phyloP scores from a whole-genome alignment of 768 basidiomycete genomes.

The Amanita pallidorosea region DNA sequence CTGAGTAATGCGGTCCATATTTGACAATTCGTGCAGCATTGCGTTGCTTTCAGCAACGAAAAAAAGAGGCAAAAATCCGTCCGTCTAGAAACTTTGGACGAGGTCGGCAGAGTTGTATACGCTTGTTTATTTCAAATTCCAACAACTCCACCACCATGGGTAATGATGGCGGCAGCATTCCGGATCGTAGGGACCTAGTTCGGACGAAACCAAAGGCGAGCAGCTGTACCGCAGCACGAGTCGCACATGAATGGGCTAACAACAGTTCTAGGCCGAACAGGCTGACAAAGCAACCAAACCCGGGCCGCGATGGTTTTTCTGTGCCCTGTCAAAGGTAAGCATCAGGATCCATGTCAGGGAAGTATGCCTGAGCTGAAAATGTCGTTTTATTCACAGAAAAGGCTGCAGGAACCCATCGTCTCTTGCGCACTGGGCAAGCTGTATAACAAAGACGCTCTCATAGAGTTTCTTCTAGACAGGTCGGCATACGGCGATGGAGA shows the following conservation, averaged over 20 bases:
- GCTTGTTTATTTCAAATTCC: constrained; percentile 12
- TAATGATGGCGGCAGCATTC: constrained; percentile 85
- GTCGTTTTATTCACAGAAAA: constrained; percentile 36
- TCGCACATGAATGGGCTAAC: neutral
- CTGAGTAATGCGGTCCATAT: constrained; percentile 95
- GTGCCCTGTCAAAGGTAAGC: constrained; percentile 87
- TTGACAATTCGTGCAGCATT: constrained; percentile 87
- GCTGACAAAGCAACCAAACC: constrained; percentile 84
- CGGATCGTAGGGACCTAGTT: constrained; percentile 74
- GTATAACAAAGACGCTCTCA: constrained; percentile 91
- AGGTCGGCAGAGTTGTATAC: neutral
- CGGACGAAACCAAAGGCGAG: constrained; percentile 59
- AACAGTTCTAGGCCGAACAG: constrained; percentile 50
- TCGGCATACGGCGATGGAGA: constrained; percentile 84
- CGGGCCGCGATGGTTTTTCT: constrained; percentile 87
- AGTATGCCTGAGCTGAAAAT: neutral
- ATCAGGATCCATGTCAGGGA: no score
- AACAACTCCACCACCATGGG: constrained; percentile 39
- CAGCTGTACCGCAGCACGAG: neutral
- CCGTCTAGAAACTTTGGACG: no score
- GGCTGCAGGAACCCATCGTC: constrained; percentile 83
- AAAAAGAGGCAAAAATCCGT: no score
- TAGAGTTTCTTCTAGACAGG: constrained; percentile 83
- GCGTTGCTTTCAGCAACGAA: constrained; percentile 33
- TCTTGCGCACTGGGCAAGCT: constrained; percentile 88